Evolutionary conservation across 306 rosid species (phyloP).

Genomic region (Canavalia ensiformis): DNA sequence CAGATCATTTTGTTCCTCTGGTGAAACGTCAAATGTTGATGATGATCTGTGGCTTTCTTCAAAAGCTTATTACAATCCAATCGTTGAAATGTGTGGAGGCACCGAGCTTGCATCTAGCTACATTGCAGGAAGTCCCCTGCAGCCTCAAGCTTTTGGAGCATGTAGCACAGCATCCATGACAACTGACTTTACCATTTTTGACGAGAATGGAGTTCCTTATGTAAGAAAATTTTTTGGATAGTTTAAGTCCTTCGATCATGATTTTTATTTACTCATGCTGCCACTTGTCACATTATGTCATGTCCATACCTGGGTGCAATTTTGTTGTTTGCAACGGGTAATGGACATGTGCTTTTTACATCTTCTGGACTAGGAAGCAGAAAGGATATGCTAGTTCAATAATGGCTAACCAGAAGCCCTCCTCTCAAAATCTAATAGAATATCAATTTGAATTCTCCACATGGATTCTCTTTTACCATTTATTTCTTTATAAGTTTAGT

Average conservation of each 20-base stretch:
- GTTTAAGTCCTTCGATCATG: constrained; percentile 1
- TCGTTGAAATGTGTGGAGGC: constrained; percentile 82
- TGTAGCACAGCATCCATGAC: constrained; percentile 80
- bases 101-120: constrained; percentile 83
- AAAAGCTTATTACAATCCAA: constrained; percentile 72
- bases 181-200: constrained; percentile 73
- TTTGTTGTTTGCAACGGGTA: constrained; percentile 16
- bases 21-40: constrained; percentile 83
- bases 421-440: constrained; percentile 1
- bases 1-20: constrained; percentile 73
- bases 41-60: constrained; percentile 97
- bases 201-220: constrained; percentile 73
- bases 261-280: constrained; percentile 14
- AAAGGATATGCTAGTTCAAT: constrained; percentile 2
- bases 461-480: not conserved
- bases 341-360: constrained; percentile 11
- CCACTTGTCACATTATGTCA: constrained; percentile 23
- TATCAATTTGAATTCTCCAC: constrained; percentile 20
- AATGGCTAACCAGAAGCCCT: constrained; percentile 2
- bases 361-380: constrained; percentile 5
- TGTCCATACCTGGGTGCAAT: constrained; percentile 9
- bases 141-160: constrained; percentile 91
- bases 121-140: constrained; percentile 68
- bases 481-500: constrained; percentile 16
- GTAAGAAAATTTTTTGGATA: constrained; percentile 51